Conservation (phyloP, 805 yeast species). For the Candida michaelii region DNA sequence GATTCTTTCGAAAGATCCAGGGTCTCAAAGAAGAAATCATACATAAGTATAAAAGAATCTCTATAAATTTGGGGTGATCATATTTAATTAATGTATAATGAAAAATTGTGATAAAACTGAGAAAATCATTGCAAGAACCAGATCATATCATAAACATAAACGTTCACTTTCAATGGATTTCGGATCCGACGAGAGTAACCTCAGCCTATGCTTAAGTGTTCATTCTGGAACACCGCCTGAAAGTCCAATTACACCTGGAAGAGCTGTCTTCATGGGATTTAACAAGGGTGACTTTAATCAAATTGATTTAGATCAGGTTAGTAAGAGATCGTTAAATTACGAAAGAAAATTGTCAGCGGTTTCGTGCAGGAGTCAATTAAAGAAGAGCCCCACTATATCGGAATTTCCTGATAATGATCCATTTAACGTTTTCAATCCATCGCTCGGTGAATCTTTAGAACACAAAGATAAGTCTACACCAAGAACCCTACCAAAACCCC, state of each 20-base stretch:
- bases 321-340: conserved; percentile 13
- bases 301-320: conserved; percentile 19
- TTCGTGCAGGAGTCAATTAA: not conserved
- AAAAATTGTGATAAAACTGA: not conserved
- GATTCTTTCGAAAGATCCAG: not conserved
- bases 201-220: not conserved
- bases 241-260: conserved; percentile 1
- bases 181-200: conserved; percentile 7
- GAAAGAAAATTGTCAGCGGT: conserved; percentile 7
- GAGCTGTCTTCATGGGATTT: not conserved
- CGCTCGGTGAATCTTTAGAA: not conserved
- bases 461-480: too few relatives aligned
- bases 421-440: not conserved
- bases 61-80: not conserved
- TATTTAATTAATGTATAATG: not conserved
- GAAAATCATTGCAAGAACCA: not conserved
- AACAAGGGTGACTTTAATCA: not conserved
- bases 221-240: conserved; percentile 3
- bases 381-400: conserved; percentile 1
- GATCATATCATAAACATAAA: not conserved
- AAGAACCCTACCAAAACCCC: not conserved
- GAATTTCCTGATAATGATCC: conserved; percentile 8
- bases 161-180: conserved; percentile 13
- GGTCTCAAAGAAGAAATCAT: conserved; percentile 1
- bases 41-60: not conserved